Base-by-base conservation (phyloP, 1,139 yeast genomes). In the Candida labiduridarum region DNA sequence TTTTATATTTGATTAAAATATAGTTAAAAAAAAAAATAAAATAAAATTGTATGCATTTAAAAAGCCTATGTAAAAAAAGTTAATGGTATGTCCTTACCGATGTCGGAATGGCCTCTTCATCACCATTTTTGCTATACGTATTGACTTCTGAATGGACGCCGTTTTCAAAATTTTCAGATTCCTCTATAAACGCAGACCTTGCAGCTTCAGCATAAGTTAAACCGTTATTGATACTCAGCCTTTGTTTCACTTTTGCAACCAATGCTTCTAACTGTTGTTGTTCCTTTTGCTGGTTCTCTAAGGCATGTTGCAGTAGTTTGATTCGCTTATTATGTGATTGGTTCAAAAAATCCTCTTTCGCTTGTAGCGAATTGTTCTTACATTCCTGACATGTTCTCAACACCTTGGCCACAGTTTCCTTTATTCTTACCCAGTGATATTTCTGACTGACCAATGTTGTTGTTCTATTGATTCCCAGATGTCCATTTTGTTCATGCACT, bases 371-470 rank as follows among this genome's bases (percentile, higher is more conserved):
- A 36, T 35, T 46, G 16, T 74, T 78, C 47, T 89, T 77, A 67
- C 98, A 92, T 50, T 83, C 86, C 1, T 80, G 74, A 64, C 99
- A 94, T 52, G 84, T 81, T 52, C 87, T 78, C 47, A 92, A 85
- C 1, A 90, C 95, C 39, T 84, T 83, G 0, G 88, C 85, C 0
- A 89, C 97, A 0, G 97, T 90, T 55, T 84, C 91, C 67, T 94
- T 92, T 55, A 94, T 88, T 46, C 96, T 80, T 1, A 91, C 82
- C 97, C 98, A 94, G 65, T 90, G 96, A 60, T 87, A 94, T 57
- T 82, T 80, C 56, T 88, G 95, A 0, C 95, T 81, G 18, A 94
- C 83, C 35, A 79, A 72, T 0, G 94, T 74, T 0, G 97, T 91
- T 1, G 96, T 86, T 60, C 86, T 88, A 67, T 94, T 94, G 53